Percentiles rank a stretch among this genome's conserved stretches.
Evolutionary conservation across 139 green algal genomes (phyloP).

Genomic region (Volvox africanus): DNA sequence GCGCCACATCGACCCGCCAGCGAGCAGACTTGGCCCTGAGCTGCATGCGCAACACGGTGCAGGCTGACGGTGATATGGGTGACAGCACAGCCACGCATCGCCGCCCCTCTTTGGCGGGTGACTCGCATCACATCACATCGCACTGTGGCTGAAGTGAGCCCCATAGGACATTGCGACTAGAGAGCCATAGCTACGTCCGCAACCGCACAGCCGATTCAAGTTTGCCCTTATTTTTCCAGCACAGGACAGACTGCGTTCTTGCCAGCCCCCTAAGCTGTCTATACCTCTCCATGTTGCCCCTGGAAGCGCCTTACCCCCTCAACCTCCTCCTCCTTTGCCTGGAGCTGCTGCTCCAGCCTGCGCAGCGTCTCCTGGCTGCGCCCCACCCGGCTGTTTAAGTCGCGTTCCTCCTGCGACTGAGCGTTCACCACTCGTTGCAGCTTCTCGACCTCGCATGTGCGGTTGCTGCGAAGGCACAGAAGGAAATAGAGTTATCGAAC

Average conservation of each 20-base stretch:
- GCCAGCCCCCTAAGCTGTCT: no score
- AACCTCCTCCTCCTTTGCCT: background rate
- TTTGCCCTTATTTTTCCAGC: no score
- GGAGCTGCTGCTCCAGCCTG: background rate
- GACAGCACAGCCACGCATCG: background rate
- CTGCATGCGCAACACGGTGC: background rate
- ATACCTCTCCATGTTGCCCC: no score
- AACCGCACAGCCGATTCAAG: no score
- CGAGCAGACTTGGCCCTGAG: background rate
- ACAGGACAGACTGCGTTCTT: no score
- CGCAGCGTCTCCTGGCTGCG: background rate
- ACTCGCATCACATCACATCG: no score
- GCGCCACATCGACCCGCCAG: background rate
- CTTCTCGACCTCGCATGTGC: background rate
- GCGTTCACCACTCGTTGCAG: background rate
- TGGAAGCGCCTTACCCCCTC: background rate
- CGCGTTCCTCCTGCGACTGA: background rate
- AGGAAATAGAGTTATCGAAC: no score
- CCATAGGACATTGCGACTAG: no score
- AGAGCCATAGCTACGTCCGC: no score
- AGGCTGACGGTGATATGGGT: no score
- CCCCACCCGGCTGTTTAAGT: background rate
- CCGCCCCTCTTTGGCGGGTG: no score
- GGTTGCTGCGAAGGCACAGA: background rate
- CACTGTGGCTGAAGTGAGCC: no score